Percentiles rank a stretch among this genome's conserved stretches.
Evolutionary conservation across 148 eudicot species (phyloP).

Genomic region (Simmondsia chinensis): DNA sequence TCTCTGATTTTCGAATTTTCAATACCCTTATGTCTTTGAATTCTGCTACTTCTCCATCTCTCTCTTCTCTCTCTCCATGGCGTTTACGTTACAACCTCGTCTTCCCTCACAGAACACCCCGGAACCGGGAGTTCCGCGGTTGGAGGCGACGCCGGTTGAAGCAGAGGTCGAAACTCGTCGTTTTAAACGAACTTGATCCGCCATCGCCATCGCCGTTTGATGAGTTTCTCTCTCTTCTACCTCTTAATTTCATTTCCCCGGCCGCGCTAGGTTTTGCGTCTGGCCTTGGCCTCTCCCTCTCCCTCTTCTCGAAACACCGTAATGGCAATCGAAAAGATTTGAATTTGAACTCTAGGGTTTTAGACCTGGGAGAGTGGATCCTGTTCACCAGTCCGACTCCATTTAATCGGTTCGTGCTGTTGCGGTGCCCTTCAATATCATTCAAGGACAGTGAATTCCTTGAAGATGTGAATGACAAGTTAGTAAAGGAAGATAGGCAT

Average conservation of each 20-base stretch:
- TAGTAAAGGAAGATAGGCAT: slow-evolving; percentile 63
- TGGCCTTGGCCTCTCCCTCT: slow-evolving; percentile 31
- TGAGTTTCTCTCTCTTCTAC: slow-evolving; percentile 25
- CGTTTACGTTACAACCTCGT: not conserved
- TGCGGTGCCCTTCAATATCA: slow-evolving; percentile 61
- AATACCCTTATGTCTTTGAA: not conserved
- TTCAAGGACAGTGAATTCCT: slow-evolving; percentile 29
- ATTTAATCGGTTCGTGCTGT: slow-evolving; percentile 72
- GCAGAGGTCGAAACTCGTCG: not conserved
- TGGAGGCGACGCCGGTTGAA: slow-evolving; percentile 23
- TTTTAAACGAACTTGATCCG: slow-evolving; percentile 4
- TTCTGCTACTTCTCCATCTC: not conserved
- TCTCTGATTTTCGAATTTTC: not conserved
- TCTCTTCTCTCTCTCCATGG: not conserved
- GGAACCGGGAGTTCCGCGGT: slow-evolving; percentile 7
- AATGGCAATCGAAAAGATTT: not conserved
- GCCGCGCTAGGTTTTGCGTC: slow-evolving; percentile 46
- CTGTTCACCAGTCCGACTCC: slow-evolving; percentile 78
- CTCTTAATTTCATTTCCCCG: slow-evolving; percentile 29
- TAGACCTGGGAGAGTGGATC: slow-evolving; percentile 58
- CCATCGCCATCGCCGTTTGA: slow-evolving; percentile 18
- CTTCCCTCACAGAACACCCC: not conserved
- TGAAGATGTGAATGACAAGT: slow-evolving; percentile 49
- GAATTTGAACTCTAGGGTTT: not conserved
- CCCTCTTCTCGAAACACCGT: not conserved